Percentiles rank a stretch among this genome's conserved stretches.
phyloP scores from a whole-genome alignment of 495 filamentous ascomycete genomes.

The Terfezia claveryi region DNA sequence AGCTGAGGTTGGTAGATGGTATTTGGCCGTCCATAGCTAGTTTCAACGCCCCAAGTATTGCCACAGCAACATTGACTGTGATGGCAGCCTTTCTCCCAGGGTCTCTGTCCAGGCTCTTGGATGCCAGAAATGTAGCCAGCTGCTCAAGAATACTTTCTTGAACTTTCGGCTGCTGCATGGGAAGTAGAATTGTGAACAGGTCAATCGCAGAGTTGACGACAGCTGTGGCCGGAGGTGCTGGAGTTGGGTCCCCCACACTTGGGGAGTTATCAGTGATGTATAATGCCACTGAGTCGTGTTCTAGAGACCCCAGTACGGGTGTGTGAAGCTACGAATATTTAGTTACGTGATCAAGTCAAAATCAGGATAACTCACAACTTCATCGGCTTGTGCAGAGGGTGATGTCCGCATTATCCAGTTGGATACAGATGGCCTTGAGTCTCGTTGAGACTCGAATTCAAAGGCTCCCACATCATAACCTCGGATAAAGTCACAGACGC shows the following conservation, averaged over 20 bases:
- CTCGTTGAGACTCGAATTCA: conserved; percentile 35
- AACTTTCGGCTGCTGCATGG: conserved; percentile 67
- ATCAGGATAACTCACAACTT: conserved; percentile 28
- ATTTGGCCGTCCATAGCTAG: conserved; percentile 61
- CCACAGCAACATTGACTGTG: conserved; percentile 69
- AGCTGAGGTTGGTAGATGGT: conserved; percentile 45
- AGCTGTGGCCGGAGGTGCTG: conserved; percentile 75
- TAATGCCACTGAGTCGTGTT: conserved; percentile 71
- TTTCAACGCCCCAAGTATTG: conserved; percentile 57
- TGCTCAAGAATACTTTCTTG: conserved; percentile 93
- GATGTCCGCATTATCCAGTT: conserved; percentile 40
- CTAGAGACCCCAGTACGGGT: conserved; percentile 35
- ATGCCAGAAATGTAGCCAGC: conserved; percentile 63
- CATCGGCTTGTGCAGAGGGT: conserved; percentile 48
- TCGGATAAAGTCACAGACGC: conserved; percentile 62
- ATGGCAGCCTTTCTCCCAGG: conserved; percentile 74
- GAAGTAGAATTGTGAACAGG: conserved; percentile 73
- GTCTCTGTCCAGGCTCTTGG: conserved; percentile 58
- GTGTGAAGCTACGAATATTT: conserved; percentile 23
- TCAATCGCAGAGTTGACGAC: conserved; percentile 85
- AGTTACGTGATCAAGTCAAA: conserved; percentile 3
- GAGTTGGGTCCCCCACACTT: conserved; percentile 25
- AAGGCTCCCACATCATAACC: conserved; percentile 52
- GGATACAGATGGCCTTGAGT: conserved; percentile 28
- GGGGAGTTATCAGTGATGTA: conserved; percentile 36